Base-by-base conservation (phyloP, 306 rosid genomes). In the Coriaria nepalensis region DNA sequence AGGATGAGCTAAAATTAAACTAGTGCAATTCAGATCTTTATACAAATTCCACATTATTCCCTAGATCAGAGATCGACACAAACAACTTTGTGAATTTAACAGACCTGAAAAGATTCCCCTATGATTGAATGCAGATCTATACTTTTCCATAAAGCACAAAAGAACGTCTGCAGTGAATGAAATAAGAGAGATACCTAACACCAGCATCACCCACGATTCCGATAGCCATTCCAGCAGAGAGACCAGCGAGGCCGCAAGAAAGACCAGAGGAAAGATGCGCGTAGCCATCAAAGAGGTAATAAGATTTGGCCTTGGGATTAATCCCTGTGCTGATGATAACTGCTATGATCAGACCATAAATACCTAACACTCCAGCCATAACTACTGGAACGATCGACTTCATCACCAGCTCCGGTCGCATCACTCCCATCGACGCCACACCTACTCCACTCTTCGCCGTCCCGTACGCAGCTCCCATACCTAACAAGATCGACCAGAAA, bases 121-220 rank as follows among this genome's bases (percentile, higher is more conserved):
- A 20, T 20, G 29, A 20, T 20, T 20, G 29, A 20, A 20, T 20
- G 29, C 1, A 20, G 29, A 20, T 20, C 29, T 20, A 20, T 1
- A 20, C 1, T 20, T 20, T 20, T 20, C 29, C 1, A 3, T 20
- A 3, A 20, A 20, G 29, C 29, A 20, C 29, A 20, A n/a, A n/a
- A 20, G 29, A 20, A 1, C 29, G 29, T 3, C 1, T 20, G 29
- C 29, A 20, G 3, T 1, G 29, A 20, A 20, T 3, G 29, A 20
- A 20, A 20, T 20, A 20, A 20, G 37, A 41, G 6, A 10, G 6
- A 14, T 63, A 75, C 81, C 81, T 75, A 41, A 75, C 81, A 53
- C 81, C 81, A 7, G 81, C 81, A 57, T 75, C 81, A 53, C 81
- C 81, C 13, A 75, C 77, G 55, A 75, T 75, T n/a, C 81, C 81